Evolutionary conservation across 116 monocot genomes (phyloP), one percentile per base, ranked within the genome.

Genomic region (Thalassia testudinum): DNA sequence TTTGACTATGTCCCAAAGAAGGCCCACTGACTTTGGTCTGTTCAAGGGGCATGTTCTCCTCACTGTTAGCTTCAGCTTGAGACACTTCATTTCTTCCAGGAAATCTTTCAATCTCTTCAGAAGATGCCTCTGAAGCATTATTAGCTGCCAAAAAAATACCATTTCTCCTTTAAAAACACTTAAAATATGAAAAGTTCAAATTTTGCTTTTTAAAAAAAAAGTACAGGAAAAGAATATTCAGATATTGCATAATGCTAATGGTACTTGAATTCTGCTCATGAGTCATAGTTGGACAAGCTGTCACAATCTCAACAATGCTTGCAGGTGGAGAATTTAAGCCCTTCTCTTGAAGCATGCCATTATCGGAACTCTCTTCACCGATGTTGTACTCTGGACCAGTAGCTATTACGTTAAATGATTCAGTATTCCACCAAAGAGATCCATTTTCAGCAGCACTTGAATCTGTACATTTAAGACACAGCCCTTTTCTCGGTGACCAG

Each of bases 401-500:
- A 56, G 69, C 37, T 54, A 72, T 55, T 47, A 75, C 63, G 43
- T 69, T 69, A 47, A 72, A 72, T 24, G 78, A 65, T 47, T 78
- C 75, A 40, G 72, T 62, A 50, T 59, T 78, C 75, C 75, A 75
- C 28, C 59, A 51, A 63, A 72, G 53, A 42, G 75, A 62, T 34
- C 66, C 71, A 21, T 66, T 70, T 61, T 61, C 58, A 27, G 51
- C 47, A 24, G 63, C 34, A 26, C 65, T 62, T 4, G 67, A 64
- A 48, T 52, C 50, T 21, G 64, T 54, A 57, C 57, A 64, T 66
- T 66, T 78, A 60, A 75, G 52, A 60, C 69, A 60, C 24, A 78
- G 56, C 72, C 75, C 72, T 59, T 75, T 59, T 24, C 57, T 30
- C 43, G 71, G 69, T 42, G 68, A 75, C 78, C 78, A 74, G 18